Percentiles rank a stretch among this genome's conserved stretches.
These are phyloP conservation scores for Stereum hirsutum DNA, from an alignment of 1,284 basidiomycete genomes.

Conservation along the genomic window DNA sequence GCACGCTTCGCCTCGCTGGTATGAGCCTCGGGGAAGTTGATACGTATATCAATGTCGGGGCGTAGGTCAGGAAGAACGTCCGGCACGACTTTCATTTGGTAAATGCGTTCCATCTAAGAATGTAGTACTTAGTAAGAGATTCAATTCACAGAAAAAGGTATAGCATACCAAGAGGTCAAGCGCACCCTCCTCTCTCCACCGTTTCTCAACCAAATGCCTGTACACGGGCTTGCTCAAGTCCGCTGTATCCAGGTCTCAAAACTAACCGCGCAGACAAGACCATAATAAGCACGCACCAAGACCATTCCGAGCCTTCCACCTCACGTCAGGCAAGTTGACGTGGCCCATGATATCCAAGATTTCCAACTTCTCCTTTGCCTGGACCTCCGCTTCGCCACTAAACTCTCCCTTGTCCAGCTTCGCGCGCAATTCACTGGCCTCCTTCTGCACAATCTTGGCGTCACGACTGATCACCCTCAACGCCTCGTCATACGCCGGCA, in stretches of 20 bases:
- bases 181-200: conserved; percentile 79
- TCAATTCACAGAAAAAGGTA: neutral
- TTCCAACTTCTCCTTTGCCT: conserved; percentile 24
- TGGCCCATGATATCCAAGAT: conserved; percentile 41
- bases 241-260: conserved; percentile 25
- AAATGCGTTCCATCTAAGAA: conserved; percentile 79
- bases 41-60: conserved; percentile 66
- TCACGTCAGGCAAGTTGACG: conserved; percentile 69
- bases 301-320: conserved; percentile 72
- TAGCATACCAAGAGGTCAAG: conserved; percentile 74
- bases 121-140: conserved; percentile 5
- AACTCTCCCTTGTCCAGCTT: conserved; percentile 18
- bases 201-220: conserved; percentile 74
- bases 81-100: conserved; percentile 86
- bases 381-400: conserved; percentile 30
- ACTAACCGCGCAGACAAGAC: neutral
- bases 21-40: conserved; percentile 40
- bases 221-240: conserved; percentile 64
- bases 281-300: conserved; percentile 42
- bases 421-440: conserved; percentile 32
- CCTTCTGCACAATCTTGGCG: conserved; percentile 30
- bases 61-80: conserved; percentile 72
- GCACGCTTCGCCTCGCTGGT: conserved; percentile 18
- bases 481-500: conserved; percentile 82
- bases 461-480: conserved; percentile 54